These are phyloP conservation scores for Geotrichum carabidarum DNA, from an alignment of 1,139 yeast species.

Conservation along the genomic window DNA sequence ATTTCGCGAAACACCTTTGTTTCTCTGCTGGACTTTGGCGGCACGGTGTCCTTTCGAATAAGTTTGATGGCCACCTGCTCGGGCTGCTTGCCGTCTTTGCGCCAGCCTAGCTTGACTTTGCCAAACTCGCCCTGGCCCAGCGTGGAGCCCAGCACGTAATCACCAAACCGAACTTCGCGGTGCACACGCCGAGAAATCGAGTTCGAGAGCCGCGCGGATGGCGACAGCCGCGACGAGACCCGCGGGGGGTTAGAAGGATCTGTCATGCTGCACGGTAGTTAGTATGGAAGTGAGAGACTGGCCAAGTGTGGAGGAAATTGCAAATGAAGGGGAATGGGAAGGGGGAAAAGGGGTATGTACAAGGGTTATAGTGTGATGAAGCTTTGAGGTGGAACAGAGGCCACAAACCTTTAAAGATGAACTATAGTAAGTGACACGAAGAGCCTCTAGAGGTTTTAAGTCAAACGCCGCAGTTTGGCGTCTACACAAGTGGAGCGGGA, in stretches of 20 bases:
- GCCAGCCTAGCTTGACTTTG: conserved; percentile 93
- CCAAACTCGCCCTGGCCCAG: conserved; percentile 99
- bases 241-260: conserved; percentile 15
- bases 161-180: conserved; percentile 60
- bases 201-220: conserved; percentile 18
- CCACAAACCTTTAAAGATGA: no score
- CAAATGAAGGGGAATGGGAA: not conserved
- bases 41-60: conserved; percentile 75
- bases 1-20: conserved; percentile 88
- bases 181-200: conserved; percentile 20
- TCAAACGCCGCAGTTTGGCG: no score
- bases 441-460: no score
- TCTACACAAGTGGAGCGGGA: no score
- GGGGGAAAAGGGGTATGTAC: not conserved
- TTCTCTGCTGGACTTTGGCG: conserved; percentile 79
- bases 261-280: conserved; percentile 6
- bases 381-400: no score
- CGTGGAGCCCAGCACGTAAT: conserved; percentile 83
- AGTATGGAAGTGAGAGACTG: not conserved
- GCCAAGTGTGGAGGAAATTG: not conserved
- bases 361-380: not conserved
- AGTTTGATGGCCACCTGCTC: conserved; percentile 76
- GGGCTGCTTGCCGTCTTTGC: conserved; percentile 44
- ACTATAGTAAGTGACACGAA: no score
- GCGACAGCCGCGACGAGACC: conserved; percentile 19